Conservation (phyloP, 2,329 filamentous ascomycete genomes). For the Diplodia seriata region DNA sequence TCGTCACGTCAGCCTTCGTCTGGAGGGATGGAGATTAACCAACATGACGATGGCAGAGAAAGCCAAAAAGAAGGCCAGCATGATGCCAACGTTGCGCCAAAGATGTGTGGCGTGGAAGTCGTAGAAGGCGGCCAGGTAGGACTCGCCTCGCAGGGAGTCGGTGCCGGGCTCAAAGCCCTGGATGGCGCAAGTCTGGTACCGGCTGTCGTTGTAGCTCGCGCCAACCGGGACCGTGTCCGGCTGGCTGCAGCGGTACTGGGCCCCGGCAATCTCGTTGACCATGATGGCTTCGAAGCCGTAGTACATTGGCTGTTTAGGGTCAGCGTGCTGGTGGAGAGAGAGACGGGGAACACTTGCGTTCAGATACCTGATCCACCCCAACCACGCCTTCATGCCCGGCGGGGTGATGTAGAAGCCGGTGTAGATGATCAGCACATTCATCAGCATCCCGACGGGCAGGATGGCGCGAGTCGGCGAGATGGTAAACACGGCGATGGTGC, state of each 20-base stretch:
- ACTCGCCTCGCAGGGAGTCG: neutral
- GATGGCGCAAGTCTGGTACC: neutral
- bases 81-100: neutral
- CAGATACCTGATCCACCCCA: neutral
- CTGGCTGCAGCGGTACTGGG: neutral
- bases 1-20: neutral
- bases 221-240: neutral
- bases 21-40: neutral
- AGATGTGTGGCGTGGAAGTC: neutral
- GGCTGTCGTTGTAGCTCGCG: neutral
- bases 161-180: neutral
- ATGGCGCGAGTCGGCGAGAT: neutral
- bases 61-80: neutral
- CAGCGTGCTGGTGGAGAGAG: neutral
- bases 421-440: neutral
- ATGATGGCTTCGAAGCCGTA: conserved; percentile 3
- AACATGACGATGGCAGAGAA: neutral
- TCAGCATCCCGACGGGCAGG: neutral
- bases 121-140: conserved; percentile 2
- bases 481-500: neutral
- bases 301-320: neutral
- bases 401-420: conserved; percentile 1
- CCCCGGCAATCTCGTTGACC: neutral
- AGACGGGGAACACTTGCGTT: neutral
- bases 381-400: conserved; percentile 1